Evolutionary conservation across 495 filamentous ascomycete genomes (phyloP).

Genomic region (Emericellopsis terricola): DNA sequence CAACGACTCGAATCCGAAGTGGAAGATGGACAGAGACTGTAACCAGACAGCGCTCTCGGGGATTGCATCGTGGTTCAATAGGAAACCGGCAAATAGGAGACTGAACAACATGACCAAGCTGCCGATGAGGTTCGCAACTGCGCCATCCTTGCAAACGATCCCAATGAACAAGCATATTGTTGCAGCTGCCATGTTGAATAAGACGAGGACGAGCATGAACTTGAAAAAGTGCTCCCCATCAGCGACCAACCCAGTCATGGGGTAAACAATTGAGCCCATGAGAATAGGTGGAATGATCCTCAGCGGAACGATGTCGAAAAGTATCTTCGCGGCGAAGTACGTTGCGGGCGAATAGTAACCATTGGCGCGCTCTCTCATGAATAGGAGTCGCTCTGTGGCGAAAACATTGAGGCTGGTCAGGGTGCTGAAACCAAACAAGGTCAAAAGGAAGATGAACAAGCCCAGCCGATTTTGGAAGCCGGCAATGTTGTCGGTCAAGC

Average conservation of each 20-base stretch:
- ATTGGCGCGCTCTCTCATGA: conserved; percentile 88
- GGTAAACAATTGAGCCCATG: conserved; percentile 93
- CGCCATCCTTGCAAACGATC: conserved; percentile 76
- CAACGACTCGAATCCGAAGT: conserved; percentile 90
- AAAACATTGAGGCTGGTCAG: conserved; percentile 89
- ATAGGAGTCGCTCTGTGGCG: conserved; percentile 76
- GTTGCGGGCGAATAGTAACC: conserved; percentile 94
- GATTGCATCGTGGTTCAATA: conserved; percentile 90
- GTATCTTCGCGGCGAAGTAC: conserved; percentile 88
- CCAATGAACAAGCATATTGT: conserved; percentile 92
- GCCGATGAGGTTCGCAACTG: conserved; percentile 90
- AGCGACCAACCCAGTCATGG: conserved; percentile 85
- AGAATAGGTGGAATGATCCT: conserved; percentile 89
- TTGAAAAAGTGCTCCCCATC: conserved; percentile 72
- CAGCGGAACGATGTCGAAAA: conserved; percentile 90
- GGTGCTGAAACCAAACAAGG: conserved; percentile 92
- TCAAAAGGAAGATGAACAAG: conserved; percentile 93
- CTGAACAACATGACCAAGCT: conserved; percentile 97
- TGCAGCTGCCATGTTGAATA: conserved; percentile 91
- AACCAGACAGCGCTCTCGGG: conserved; percentile 70
- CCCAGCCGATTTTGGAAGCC: conserved; percentile 98
- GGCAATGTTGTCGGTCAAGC: conserved; percentile 82
- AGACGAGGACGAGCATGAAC: conserved; percentile 78
- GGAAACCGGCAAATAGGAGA: conserved; percentile 77
- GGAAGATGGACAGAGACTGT: conserved; percentile 95